These are phyloP conservation scores for Nitzschia palea DNA, from an alignment of 108 stramenopile species.

Conservation along the genomic window DNA sequence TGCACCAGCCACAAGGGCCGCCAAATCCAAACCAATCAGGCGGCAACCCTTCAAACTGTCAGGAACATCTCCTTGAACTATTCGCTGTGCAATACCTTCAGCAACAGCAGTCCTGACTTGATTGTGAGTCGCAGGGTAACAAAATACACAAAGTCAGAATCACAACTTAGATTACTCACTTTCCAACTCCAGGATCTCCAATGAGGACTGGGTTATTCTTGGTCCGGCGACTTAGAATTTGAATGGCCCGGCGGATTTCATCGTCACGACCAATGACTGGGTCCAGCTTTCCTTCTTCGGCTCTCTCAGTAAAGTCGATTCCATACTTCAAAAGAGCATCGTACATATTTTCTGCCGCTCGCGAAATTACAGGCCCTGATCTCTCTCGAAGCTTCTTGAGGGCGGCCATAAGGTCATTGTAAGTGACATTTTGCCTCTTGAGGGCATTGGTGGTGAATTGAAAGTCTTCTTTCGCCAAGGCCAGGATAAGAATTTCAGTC, in stretches of 20 bases:
- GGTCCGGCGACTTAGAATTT: conserved; percentile 93
- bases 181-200: conserved; percentile 96
- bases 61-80: conserved; percentile 88
- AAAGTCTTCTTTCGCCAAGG: conserved; percentile 59
- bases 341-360: conserved; percentile 86
- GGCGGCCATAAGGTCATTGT: conserved; percentile 50
- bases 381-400: conserved; percentile 65
- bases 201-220: conserved; percentile 99
- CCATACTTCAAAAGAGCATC: conserved; percentile 96
- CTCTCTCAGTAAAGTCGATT: conserved; percentile 92
- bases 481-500: conserved; percentile 68
- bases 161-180: too few species aligned
- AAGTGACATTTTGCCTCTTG: conserved; percentile 47
- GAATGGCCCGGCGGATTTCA: conserved; percentile 95
- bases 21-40: conserved; percentile 95
- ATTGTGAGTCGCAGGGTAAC: too few species aligned
- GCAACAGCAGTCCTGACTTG: conserved; percentile 99
- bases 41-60: conserved; percentile 78
- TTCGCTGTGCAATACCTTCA: conserved; percentile 91
- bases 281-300: conserved; percentile 82
- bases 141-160: conserved; percentile 30
- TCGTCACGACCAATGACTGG: conserved; percentile 99
- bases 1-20: conserved; percentile 97
- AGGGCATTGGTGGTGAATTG: conserved; percentile 67
- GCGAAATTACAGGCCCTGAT: conserved; percentile 57